Base-by-base conservation (phyloP, 2,329 filamentous ascomycete genomes). In the Exophiala bonariae region DNA sequence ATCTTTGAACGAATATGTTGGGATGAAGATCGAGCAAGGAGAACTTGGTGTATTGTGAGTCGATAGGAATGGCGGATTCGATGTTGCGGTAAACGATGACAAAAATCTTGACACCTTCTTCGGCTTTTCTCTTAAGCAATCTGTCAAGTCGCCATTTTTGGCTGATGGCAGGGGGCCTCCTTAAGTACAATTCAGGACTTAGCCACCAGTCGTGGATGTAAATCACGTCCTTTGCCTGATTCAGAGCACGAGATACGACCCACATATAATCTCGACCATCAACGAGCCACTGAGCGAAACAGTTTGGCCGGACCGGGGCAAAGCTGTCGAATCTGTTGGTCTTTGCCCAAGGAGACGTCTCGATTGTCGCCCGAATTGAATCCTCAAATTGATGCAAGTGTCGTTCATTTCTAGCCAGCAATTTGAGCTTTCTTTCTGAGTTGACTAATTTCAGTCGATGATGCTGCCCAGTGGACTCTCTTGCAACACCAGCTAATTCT, bases 161-260 rank as follows among this genome's bases (percentile, higher is more conserved):
- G 63, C 91, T 96, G 69, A 97, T 96, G 36, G 89, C 90, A 18
- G 93, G 87, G 43, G 93, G 93, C 48, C 93, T 81, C 50, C 93
- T 82, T 83, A 97, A 85, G 71, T 99, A 99, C 35, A 99, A 73
- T 68, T 99, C 92, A 1, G 93, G 93, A 59, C 89, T 96, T 32
- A 99, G 73, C 93, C 93, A 99, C 93, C 93, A 99, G 67, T 97
- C 93, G 66, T 99, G 93, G 54, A 99, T 97, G 68, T 97, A 97
- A 59, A 99, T 92, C 52, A 97, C 92, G 71, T 97, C 93, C 61
- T 89, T 89, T 7, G 93, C 93, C 83, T 96, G 96, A 64, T 89
- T 93, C 61, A 99, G 95, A 10, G 93, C 93, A 55, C 92, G 82
- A 9, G 92, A 97, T 6, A 97, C 90, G 65, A 96, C 95, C 93